Base-by-base conservation (phyloP, 1,284 basidiomycete genomes). In the Trametes versicolor region DNA sequence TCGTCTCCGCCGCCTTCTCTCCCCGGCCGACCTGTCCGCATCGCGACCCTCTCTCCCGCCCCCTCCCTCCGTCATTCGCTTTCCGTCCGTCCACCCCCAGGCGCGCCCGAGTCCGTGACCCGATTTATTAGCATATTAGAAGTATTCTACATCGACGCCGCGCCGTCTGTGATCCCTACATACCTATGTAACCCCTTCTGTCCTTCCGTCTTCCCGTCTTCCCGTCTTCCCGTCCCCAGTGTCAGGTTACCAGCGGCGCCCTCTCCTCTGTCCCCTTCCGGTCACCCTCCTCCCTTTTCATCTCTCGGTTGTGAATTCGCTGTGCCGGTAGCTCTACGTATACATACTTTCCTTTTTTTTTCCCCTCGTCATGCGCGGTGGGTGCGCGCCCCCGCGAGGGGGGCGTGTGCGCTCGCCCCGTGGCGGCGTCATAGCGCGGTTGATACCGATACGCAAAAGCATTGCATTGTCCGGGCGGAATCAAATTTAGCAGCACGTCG, bases 71-170 rank as follows among this genome's bases (percentile, higher is more conserved):
- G 15, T 39, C 55, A 27, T 9, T 45, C 29, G 23, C 55, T n/a
- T 54, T 51, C 51, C 57, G 54, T 45, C 37, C 39, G 36, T 34
- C 43, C 29, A n/a, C 12, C 41, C 63, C 47, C 6, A 23, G 23
- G 25, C 25, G 56, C 32, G n/a, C 41, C 56, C 60, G 29, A 54
- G 56, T 41, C 49, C 52, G 58, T 41, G 54, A 23, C 47, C 34
- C 58, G 34, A 58, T 63, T 64, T 65, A 68, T 64, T 57, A 63
- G 54, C 63, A 65, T 63, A 50, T 60, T 68, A 68, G 67, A 68
- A 63, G 53, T 68, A 68, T 56, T 39, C 60, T 68, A 68, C 61
- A 62, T 50, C 62, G 62, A 53, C 63, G 63, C 45, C 48, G 23
- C 47, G 63, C 60, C 63, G 61, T 68, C 63, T 67, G 53, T 67